Percentiles rank a stretch among this genome's conserved stretches.
These are phyloP conservation scores for Boletus bicolor DNA, from an alignment of 768 basidiomycete genomes.

Conservation along the genomic window DNA sequence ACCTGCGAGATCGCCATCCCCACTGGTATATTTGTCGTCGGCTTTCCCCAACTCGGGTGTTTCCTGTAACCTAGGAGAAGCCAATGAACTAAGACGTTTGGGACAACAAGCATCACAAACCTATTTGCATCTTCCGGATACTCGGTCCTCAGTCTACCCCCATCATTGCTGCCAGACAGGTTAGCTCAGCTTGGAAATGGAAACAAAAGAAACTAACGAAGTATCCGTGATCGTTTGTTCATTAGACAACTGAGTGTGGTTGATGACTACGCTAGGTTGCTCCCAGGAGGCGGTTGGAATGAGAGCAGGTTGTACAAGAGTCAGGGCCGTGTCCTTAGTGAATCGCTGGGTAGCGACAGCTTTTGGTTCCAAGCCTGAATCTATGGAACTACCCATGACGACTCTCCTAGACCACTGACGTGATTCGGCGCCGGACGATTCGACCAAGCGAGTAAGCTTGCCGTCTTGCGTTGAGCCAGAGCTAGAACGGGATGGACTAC, in stretches of 20 bases:
- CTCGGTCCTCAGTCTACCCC: background rate
- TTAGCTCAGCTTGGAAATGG: background rate
- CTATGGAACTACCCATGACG: background rate
- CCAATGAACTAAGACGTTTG: too few species aligned
- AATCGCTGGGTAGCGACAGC: background rate
- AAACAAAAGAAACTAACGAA: constrained; percentile 3
- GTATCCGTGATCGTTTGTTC: background rate
- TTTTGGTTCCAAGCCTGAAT: too few species aligned
- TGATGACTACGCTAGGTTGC: background rate
- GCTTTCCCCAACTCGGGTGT: too few species aligned
- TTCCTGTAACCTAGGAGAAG: too few species aligned
- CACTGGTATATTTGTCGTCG: too few species aligned
- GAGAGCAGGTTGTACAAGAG: background rate
- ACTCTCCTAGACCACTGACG: background rate
- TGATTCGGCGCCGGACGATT: background rate
- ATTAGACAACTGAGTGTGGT: background rate
- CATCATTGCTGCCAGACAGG: background rate
- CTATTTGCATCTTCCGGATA: background rate
- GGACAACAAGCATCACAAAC: too few species aligned
- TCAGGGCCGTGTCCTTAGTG: background rate
- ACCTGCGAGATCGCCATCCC: too few species aligned
- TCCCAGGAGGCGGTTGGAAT: background rate
- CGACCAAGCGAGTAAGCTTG: background rate
- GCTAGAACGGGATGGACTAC: too few species aligned
- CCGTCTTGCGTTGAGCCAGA: background rate